phyloP scores from a whole-genome alignment of 768 basidiomycete species.

The Lactarius indigo region DNA sequence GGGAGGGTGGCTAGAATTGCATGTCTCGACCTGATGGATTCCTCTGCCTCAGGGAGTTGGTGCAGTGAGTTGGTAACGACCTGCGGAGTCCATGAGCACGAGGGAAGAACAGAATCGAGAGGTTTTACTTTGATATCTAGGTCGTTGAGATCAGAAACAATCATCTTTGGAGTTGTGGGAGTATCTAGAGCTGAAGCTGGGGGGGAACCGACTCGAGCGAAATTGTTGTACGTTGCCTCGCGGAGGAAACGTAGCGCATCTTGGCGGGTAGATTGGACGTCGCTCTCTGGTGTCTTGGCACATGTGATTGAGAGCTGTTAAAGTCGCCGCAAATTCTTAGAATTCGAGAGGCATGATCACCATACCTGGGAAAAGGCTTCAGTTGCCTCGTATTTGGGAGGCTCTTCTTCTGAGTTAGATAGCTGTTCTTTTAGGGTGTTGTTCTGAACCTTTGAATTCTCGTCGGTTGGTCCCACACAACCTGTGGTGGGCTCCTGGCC shows the following conservation, averaged over 20 bases:
- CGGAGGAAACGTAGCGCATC: slow-evolving; percentile 25
- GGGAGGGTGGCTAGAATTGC: slow-evolving; percentile 56
- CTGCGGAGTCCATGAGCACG: slow-evolving; percentile 4
- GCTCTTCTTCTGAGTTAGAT: slow-evolving; percentile 11
- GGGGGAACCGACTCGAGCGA: slow-evolving; percentile 17
- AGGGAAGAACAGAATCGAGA: background rate
- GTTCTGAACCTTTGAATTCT: background rate
- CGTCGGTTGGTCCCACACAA: background rate
- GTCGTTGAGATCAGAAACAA: slow-evolving; percentile 22
- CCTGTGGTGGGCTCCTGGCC: slow-evolving; percentile 5
- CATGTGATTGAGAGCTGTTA: slow-evolving; percentile 5
- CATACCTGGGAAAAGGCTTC: slow-evolving; percentile 12
- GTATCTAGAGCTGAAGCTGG: background rate
- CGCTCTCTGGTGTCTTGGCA: slow-evolving; percentile 18
- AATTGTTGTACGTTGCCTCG: slow-evolving; percentile 25
- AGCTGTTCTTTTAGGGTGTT: background rate
- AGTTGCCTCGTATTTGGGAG: slow-evolving; percentile 19
- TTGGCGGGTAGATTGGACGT: slow-evolving; percentile 22
- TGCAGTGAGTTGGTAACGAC: slow-evolving; percentile 5
- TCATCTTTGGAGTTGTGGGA: slow-evolving; percentile 15
- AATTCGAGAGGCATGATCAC: background rate
- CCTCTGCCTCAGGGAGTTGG: slow-evolving; percentile 17
- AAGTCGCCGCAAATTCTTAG: background rate
- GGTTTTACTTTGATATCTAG: slow-evolving; percentile 20
- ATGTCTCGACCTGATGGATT: slow-evolving; percentile 50